Evolutionary conservation across 331 rosid species (phyloP).

Genomic region (Stylosanthes scabra): DNA sequence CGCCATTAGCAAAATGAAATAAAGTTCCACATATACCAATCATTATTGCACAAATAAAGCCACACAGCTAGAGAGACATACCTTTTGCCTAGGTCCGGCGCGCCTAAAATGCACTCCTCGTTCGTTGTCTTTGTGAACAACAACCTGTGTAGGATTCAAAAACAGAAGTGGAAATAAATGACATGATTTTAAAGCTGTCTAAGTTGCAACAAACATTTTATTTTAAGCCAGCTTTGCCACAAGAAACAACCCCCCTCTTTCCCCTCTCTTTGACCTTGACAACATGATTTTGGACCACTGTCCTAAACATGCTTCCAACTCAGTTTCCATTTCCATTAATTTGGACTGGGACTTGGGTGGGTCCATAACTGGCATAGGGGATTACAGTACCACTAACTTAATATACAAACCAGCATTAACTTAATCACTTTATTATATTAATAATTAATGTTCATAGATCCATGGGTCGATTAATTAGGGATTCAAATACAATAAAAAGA

Average conservation of each 20-base stretch:
- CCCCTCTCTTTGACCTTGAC: not conserved
- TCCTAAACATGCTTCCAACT: conserved; percentile 14
- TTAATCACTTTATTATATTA: conserved; percentile 11
- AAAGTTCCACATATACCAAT: not conserved
- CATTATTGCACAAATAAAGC: conserved; percentile 6
- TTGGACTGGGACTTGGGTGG: conserved; percentile 8
- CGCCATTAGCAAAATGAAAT: not conserved
- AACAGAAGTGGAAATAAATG: conserved; percentile 2
- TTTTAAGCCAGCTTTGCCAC: conserved; percentile 25
- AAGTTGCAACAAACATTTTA: conserved; percentile 10
- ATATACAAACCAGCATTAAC: conserved; percentile 3
- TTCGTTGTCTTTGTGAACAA: conserved; percentile 78
- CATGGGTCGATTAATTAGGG: not conserved
- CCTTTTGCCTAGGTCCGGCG: conserved; percentile 92
- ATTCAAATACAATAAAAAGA: not conserved
- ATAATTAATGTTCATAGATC: conserved; percentile 27
- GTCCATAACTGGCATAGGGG: conserved; percentile 31
- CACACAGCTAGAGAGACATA: conserved; percentile 21
- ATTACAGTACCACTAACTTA: conserved; percentile 34
- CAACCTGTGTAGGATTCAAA: conserved; percentile 49
- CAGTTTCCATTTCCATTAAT: conserved; percentile 24
- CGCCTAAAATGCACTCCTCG: conserved; percentile 89
- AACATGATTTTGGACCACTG: conserved; percentile 3
- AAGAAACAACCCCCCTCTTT: not conserved
- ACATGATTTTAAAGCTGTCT: not conserved